phyloP scores from a whole-genome alignment of 805 yeast genomes.

The Myxozyma nipponensis region DNA sequence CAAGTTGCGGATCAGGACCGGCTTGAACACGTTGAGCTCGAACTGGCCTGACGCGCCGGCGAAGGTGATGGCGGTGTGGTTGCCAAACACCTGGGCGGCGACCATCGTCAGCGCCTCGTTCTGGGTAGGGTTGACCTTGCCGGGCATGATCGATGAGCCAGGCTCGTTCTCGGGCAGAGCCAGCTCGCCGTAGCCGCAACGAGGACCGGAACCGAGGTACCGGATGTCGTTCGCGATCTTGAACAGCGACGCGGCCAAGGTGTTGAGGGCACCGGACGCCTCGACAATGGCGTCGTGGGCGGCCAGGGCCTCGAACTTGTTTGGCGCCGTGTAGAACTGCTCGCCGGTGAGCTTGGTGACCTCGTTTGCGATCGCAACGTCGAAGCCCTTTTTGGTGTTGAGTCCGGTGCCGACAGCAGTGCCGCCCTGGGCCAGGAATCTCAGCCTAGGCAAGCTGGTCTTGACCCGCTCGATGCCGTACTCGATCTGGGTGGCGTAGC shows the following conservation, averaged over 20 bases:
- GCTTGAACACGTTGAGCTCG: constrained; percentile 95
- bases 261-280: constrained; percentile 95
- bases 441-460: constrained; percentile 67
- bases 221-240: constrained; percentile 98
- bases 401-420: constrained; percentile 99
- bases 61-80: constrained; percentile 89
- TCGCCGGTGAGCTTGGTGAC: constrained; percentile 84
- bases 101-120: constrained; percentile 99
- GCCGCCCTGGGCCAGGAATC: constrained; percentile 95
- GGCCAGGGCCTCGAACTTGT: constrained; percentile 98
- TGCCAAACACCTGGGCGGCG: constrained; percentile 95
- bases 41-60: constrained; percentile 99
- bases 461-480: constrained; percentile 89
- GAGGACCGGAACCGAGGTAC: constrained; percentile 97
- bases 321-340: constrained; percentile 90
- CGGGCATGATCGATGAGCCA: constrained; percentile 99
- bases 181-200: constrained; percentile 98
- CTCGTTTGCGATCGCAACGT: constrained; percentile 77
- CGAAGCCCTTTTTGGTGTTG: constrained; percentile 89
- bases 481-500: constrained; percentile 88
- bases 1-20: constrained; percentile 88
- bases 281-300: constrained; percentile 98
- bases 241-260: constrained; percentile 87
- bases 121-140: constrained; percentile 98
- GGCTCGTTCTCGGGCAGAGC: constrained; percentile 97